Conservation (phyloP, 2,329 filamentous ascomycete genomes). For the Xylogone sp. region DNA sequence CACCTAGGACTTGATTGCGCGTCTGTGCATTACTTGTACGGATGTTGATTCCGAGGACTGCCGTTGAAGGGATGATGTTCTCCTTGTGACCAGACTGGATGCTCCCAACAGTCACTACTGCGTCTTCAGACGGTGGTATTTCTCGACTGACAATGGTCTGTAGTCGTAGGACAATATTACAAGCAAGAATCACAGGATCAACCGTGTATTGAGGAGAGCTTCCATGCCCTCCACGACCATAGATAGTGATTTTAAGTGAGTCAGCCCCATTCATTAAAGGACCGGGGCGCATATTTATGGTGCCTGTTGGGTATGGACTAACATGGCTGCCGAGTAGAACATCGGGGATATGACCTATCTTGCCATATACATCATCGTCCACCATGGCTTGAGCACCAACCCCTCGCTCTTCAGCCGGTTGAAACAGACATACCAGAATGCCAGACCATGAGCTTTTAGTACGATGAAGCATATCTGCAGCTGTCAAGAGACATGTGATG, state of each 20-base stretch:
- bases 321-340: slow-evolving; percentile 50
- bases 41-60: slow-evolving; percentile 1
- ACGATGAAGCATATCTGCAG: slow-evolving; percentile 39
- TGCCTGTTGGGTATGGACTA: neutral
- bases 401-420: slow-evolving; percentile 56
- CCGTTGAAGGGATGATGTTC: neutral
- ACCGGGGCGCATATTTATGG: neutral
- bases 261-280: neutral
- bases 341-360: slow-evolving; percentile 41
- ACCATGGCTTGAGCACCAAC: slow-evolving; percentile 56
- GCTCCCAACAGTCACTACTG: neutral
- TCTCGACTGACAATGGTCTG: slow-evolving; percentile 3
- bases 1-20: neutral
- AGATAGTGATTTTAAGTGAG: neutral
- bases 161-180: slow-evolving; percentile 1
- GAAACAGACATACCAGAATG: slow-evolving; percentile 53
- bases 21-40: neutral
- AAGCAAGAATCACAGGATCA: slow-evolving; percentile 1
- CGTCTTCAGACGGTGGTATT: neutral
- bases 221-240: slow-evolving; percentile 1
- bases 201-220: neutral
- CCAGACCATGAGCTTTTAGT: slow-evolving; percentile 45
- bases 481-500: slow-evolving; percentile 46
- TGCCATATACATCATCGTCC: slow-evolving; percentile 50
- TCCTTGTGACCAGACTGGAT: neutral